These are phyloP conservation scores for Colletotrichum costaricense DNA, from an alignment of 2,329 filamentous ascomycete species.

Conservation along the genomic window DNA sequence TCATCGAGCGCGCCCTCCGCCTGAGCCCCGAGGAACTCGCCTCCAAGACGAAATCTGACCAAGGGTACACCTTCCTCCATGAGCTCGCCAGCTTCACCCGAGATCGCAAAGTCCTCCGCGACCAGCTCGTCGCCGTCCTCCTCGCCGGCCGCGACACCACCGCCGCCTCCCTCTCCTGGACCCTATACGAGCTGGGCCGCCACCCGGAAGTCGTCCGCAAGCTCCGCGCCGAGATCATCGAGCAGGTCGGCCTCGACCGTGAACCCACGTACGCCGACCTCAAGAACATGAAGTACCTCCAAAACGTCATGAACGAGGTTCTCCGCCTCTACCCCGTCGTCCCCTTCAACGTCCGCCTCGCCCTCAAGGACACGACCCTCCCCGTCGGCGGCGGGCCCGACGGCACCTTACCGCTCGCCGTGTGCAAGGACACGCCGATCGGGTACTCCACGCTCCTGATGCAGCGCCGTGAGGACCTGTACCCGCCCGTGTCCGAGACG, in stretches of 20 bases:
- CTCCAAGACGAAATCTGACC: conserved; percentile 76
- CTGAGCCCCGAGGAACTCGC: conserved; percentile 79
- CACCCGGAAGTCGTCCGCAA: conserved; percentile 75
- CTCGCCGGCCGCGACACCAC: conserved; percentile 91
- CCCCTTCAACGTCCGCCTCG: conserved; percentile 81
- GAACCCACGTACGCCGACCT: conserved; percentile 81
- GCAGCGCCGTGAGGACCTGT: conserved; percentile 76
- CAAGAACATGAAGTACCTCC: conserved; percentile 88
- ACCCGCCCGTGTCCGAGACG: conserved; percentile 60
- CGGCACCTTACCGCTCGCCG: conserved; percentile 69
- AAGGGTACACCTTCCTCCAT: conserved; percentile 86
- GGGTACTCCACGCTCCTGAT: conserved; percentile 77
- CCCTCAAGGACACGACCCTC: conserved; percentile 79
- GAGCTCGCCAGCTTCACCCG: conserved; percentile 85
- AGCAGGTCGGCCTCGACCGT: conserved; percentile 70
- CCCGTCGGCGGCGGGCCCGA: conserved; percentile 77
- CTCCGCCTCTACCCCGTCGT: conserved; percentile 82
- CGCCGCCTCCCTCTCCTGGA: conserved; percentile 82
- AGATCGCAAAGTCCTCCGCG: conserved; percentile 77
- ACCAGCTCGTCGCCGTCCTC: conserved; percentile 85
- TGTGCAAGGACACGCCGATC: conserved; percentile 74
- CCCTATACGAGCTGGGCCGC: conserved; percentile 82
- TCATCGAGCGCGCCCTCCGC: conserved; percentile 79
- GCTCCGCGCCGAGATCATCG: conserved; percentile 79
- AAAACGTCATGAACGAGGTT: conserved; percentile 79